Conservation (phyloP, 2,329 filamentous ascomycete genomes). For the Aspergillus hortae region DNA sequence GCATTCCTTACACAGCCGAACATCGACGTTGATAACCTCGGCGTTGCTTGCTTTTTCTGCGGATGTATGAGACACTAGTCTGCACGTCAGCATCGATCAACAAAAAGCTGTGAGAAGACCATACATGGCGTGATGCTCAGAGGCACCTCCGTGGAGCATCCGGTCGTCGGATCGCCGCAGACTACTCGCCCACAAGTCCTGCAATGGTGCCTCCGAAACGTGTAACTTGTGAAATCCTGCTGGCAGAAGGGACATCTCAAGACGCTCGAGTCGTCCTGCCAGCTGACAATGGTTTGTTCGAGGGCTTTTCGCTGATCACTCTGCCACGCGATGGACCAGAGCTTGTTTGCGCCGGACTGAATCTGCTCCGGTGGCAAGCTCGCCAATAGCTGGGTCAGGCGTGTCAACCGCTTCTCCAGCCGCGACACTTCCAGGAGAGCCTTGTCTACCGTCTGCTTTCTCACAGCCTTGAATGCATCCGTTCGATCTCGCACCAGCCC, state of each 20-base stretch:
- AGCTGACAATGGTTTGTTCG: constrained; percentile 89
- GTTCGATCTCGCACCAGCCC: constrained; percentile 70
- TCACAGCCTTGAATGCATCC: constrained; percentile 63
- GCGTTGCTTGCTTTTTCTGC: constrained; percentile 43
- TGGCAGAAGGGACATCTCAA: constrained; percentile 86
- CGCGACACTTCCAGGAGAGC: constrained; percentile 83
- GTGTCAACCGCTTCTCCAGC: constrained; percentile 86
- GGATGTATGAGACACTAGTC: constrained; percentile 32
- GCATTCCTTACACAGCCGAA: constrained; percentile 92
- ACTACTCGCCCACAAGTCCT: constrained; percentile 90
- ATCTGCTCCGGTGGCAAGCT: constrained; percentile 67
- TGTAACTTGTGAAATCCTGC: constrained; percentile 91
- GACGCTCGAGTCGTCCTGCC: constrained; percentile 87
- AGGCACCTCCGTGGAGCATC: constrained; percentile 78
- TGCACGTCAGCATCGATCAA: constrained; percentile 20
- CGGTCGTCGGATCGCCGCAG: constrained; percentile 80
- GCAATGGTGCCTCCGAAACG: constrained; percentile 91
- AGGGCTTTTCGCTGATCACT: constrained; percentile 74
- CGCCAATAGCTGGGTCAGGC: constrained; percentile 78
- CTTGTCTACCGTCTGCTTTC: constrained; percentile 76
- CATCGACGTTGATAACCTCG: constrained; percentile 66
- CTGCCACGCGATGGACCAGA: constrained; percentile 58
- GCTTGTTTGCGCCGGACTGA: constrained; percentile 47
- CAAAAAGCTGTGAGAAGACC: constrained; percentile 23
- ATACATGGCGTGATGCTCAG: constrained; percentile 68